Evolutionary conservation across 2,329 filamentous ascomycete genomes (phyloP), one percentile per base, ranked within the genome.

Genomic region (Colletotrichum sp.): DNA sequence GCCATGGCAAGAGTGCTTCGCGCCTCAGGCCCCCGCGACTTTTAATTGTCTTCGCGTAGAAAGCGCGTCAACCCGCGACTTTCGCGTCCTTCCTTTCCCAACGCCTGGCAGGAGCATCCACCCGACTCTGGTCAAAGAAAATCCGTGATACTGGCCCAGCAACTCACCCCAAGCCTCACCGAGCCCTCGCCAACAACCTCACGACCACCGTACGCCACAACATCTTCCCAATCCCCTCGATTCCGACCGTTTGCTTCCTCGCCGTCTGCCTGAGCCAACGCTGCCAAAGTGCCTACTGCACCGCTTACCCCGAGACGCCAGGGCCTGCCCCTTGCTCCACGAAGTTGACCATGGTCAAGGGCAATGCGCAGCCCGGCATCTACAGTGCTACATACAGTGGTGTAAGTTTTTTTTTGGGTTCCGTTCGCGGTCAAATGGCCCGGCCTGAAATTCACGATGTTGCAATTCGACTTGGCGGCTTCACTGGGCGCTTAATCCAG

Each of bases 351-450:
- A 91, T 91, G 89, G 87, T 86, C 77, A 89, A 90, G 81, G 85
- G 81, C 79, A 81, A 78, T 77, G 80, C 81, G 60, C 79, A 73
- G 79, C 78, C 87, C 30, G 90, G 90, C 81, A 89, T 94, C 76
- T 94, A 93, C 85, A 93, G 91, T 84, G 92, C 92, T 77, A 93
- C 92, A 25, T 94, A 93, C 82, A 93, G 92, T 84, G 92, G 92
- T 83, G 92, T 93, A 86, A 85, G 90, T 88, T 78, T 58, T 71
- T 32, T 34, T 66, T 27, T 70, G 66, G 71, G 28, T 61, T 18
- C 15, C 27, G 39, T 22, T 27, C n/a, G 15, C 18, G 13, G 32
- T n/a, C 6, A n/a, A 43, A 16, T 60, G 12, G 34, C 8, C 12
- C 6, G 25, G 56, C 12, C 9, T 48, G 39, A 10, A 22, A 36